A percentile compares a stretch with the other conserved stretches of the same genome.
Evolutionary conservation across 495 filamentous ascomycete species (phyloP).

Genomic region (Sabuloglossum arenarium): DNA sequence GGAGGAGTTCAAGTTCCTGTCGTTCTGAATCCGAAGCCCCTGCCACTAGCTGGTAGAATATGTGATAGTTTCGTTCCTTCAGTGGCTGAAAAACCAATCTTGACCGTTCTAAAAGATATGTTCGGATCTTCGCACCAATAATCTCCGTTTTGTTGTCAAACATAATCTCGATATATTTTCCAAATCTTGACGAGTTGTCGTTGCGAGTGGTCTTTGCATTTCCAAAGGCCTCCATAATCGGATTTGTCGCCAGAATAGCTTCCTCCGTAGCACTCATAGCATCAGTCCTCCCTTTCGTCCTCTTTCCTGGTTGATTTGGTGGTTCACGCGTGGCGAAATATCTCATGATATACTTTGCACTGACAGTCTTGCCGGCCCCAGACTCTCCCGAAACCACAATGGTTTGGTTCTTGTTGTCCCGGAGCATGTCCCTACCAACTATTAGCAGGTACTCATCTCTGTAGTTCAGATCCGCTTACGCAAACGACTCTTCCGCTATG

Average conservation of each 20-base stretch:
- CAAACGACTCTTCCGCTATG: constrained; percentile 96
- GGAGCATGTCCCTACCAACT: constrained; percentile 69
- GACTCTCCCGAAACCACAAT: constrained; percentile 98
- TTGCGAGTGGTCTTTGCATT: constrained; percentile 98
- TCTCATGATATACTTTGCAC: constrained; percentile 99
- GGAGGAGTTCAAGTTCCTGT: constrained; percentile 50
- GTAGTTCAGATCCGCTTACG: constrained; percentile 32
- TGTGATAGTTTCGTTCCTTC: constrained; percentile 97
- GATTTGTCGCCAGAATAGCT: constrained; percentile 93
- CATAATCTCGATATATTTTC: constrained; percentile 99
- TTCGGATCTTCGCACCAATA: constrained; percentile 90
- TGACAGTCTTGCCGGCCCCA: constrained; percentile 95
- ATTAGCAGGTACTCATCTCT: not conserved
- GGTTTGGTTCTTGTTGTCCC: constrained; percentile 88
- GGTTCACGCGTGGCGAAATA: constrained; percentile 98
- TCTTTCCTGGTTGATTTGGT: constrained; percentile 65
- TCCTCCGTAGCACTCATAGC: constrained; percentile 97
- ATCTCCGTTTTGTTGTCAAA: constrained; percentile 92
- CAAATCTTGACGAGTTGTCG: constrained; percentile 96
- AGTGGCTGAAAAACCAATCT: constrained; percentile 95
- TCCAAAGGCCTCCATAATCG: constrained; percentile 98
- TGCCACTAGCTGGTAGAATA: constrained; percentile 97
- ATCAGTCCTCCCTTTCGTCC: constrained; percentile 58
- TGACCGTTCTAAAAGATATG: constrained; percentile 87
- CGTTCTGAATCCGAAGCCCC: constrained; percentile 73